These are phyloP conservation scores for Cercospora sesami DNA, from an alignment of 2,329 filamentous ascomycete species.

Conservation along the genomic window DNA sequence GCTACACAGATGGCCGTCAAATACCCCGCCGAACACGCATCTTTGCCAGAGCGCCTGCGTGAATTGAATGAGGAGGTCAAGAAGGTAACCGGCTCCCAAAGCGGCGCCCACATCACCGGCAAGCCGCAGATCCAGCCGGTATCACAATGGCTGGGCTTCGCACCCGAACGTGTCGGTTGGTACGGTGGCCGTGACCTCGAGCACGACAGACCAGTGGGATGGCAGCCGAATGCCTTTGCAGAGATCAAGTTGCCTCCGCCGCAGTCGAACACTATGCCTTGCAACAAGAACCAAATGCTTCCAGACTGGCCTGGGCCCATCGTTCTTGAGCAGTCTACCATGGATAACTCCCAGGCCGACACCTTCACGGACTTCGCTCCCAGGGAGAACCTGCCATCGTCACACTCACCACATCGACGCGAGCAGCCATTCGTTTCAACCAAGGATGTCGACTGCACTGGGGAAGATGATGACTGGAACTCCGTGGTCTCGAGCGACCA, in stretches of 20 bases:
- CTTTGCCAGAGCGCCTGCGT: no score
- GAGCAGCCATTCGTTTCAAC: neutral
- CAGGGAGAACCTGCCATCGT: neutral
- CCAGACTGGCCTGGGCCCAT: neutral
- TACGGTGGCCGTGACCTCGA: neutral
- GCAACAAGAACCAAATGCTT: neutral
- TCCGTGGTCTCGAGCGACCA: neutral
- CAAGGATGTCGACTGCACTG: neutral
- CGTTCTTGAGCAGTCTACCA: neutral
- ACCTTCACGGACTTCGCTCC: neutral
- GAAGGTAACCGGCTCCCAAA: neutral
- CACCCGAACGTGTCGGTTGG: neutral
- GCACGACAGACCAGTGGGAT: neutral
- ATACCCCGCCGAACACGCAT: neutral
- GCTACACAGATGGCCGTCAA: neutral
- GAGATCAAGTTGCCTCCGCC: neutral
- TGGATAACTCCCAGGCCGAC: neutral
- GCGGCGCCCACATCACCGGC: neutral
- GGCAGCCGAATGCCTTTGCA: neutral
- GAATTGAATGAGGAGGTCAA: neutral
- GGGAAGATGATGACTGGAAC: neutral
- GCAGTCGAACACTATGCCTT: neutral
- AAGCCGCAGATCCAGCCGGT: neutral
- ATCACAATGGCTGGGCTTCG: neutral
- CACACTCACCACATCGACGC: neutral